Percentiles rank a stretch among this genome's conserved stretches.
phyloP scores from a whole-genome alignment of 805 yeast genomes.

The Candida cerambycidarum region DNA sequence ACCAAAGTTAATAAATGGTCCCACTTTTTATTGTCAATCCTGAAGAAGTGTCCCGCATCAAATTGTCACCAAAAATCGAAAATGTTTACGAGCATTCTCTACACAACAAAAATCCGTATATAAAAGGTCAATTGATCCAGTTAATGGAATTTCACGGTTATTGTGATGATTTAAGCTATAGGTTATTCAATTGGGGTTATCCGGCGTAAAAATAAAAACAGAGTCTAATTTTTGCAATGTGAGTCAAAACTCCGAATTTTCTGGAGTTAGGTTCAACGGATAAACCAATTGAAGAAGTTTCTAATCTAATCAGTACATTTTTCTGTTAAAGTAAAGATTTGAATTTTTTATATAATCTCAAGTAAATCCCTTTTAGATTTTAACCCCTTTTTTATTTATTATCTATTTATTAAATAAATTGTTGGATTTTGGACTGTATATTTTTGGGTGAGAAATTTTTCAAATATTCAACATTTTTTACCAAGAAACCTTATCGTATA shows the following conservation, averaged over 20 bases:
- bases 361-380: neutral
- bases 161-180: neutral
- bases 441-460: conserved; percentile 10
- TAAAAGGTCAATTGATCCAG: neutral
- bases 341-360: neutral
- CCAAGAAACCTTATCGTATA: conserved; percentile 2
- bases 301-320: conserved; percentile 3
- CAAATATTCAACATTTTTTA: conserved; percentile 4
- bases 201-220: neutral
- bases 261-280: conserved; percentile 12
- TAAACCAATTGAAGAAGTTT: conserved; percentile 1
- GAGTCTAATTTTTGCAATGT: neutral
- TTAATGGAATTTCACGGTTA: neutral
- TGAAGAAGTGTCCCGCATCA: conserved; percentile 4
- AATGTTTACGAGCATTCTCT: conserved; percentile 1
- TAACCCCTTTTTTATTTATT: neutral
- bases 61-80: neutral
- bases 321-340: neutral
- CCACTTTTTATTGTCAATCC: conserved; percentile 5
- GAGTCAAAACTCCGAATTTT: conserved; percentile 9
- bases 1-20: neutral
- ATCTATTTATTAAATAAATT: conserved; percentile 1
- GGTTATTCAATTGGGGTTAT: neutral
- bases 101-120: neutral
- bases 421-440: conserved; percentile 2